Evolutionary conservation across 208 protist genomes (phyloP).

Genomic region (Lotmaria passim): DNA sequence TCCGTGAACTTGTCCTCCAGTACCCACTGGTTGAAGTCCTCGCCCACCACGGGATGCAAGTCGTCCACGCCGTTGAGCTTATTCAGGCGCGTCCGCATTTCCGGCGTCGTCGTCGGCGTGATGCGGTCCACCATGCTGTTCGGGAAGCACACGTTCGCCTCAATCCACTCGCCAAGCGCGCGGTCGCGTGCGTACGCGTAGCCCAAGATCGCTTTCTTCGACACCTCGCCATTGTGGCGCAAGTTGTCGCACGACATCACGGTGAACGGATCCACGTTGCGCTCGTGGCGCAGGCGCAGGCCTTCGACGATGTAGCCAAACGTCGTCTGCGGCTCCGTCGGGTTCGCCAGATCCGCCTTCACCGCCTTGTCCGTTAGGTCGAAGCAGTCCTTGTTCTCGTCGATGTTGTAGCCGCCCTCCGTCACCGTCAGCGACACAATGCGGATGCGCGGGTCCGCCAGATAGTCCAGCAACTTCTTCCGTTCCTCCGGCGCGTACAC

Average conservation of each 20-base stretch:
- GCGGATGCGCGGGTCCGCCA: conserved; percentile 38
- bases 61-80: conserved; percentile 29
- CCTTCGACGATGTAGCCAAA: conserved; percentile 54
- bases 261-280: conserved; percentile 36
- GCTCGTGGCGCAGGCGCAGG: conserved; percentile 38
- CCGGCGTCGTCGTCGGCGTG: conserved; percentile 38
- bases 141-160: conserved; percentile 38
- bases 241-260: conserved; percentile 59
- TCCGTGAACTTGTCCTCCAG: conserved; percentile 42
- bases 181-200: conserved; percentile 30
- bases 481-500: conserved; percentile 43
- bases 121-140: conserved; percentile 56
- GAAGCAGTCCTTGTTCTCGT: conserved; percentile 42
- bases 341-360: conserved; percentile 33
- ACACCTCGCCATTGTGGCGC: conserved; percentile 50
- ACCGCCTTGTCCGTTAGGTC: conserved; percentile 33
- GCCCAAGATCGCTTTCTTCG: conserved; percentile 42
- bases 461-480: conserved; percentile 31
- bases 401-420: conserved; percentile 60
- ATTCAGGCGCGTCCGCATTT: conserved; percentile 31
- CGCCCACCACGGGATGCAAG: conserved; percentile 41
- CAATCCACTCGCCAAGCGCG: conserved; percentile 30
- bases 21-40: conserved; percentile 62
- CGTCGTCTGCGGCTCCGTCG: conserved; percentile 33
- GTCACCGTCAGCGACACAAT: conserved; percentile 53